Evolutionary conservation across 306 rosid genomes (phyloP).

Genomic region (Acacia confusa): DNA sequence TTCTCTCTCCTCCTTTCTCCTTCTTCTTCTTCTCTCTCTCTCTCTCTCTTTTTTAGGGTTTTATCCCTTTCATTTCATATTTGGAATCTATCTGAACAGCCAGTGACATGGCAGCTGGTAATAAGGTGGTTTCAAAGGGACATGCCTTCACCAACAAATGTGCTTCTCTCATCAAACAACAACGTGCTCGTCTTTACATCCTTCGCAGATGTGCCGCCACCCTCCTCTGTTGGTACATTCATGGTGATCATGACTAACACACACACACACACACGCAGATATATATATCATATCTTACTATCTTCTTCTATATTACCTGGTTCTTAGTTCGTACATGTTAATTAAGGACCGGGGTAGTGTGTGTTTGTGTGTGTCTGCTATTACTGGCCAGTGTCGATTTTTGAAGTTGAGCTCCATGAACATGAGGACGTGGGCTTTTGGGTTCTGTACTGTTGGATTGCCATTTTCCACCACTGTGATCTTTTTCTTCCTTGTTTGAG

Average conservation of each 20-base stretch:
- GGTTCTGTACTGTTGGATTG: slow-evolving; percentile 1
- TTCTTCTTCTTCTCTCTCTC: background rate
- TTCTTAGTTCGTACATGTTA: no score
- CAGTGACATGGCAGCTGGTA: no score
- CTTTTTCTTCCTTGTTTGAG: slow-evolving; percentile 29
- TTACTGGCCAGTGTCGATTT: no score
- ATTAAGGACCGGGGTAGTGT: no score
- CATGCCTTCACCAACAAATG: slow-evolving; percentile 64
- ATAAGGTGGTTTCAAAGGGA: slow-evolving; percentile 31
- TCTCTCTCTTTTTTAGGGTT: slow-evolving; percentile 8
- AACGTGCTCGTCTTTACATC: slow-evolving; percentile 87
- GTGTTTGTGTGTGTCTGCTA: no score
- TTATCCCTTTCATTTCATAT: background rate
- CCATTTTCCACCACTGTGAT: background rate
- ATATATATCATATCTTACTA: background rate
- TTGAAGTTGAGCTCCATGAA: background rate
- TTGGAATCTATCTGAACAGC: no score
- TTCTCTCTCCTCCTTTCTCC: background rate
- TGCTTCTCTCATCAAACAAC: slow-evolving; percentile 77
- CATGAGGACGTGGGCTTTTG: background rate
- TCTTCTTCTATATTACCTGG: background rate
- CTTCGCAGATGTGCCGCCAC: slow-evolving; percentile 92
- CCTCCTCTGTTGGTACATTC: slow-evolving; percentile 94
- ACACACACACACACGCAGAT: background rate
- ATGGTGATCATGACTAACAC: slow-evolving; percentile 77